phyloP scores from a whole-genome alignment of 345 rosid genomes.

The Toxicodendron radicans region DNA sequence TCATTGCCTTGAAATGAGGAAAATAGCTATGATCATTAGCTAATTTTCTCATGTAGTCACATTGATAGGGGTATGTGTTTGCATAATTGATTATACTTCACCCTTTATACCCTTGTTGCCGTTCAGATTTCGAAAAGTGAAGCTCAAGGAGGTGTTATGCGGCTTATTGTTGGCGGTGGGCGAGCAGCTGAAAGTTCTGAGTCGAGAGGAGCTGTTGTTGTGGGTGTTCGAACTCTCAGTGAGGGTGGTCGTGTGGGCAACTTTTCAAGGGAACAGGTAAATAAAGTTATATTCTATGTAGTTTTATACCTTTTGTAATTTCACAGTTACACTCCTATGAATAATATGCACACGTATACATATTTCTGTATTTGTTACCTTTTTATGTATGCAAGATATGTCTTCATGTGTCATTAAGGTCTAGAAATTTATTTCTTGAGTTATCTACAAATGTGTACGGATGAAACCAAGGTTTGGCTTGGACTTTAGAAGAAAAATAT shows the following conservation, averaged over 20 bases:
- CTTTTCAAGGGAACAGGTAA: slow-evolving; percentile 97
- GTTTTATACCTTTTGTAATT: no score
- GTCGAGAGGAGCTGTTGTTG: slow-evolving; percentile 90
- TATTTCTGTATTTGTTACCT: background rate
- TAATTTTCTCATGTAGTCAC: background rate
- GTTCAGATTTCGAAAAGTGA: slow-evolving; percentile 74
- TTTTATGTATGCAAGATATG: background rate
- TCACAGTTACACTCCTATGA: no score
- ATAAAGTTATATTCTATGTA: slow-evolving; percentile 14
- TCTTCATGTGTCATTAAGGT: background rate
- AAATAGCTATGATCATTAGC: background rate
- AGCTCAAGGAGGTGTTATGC: slow-evolving; percentile 94
- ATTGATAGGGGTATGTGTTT: slow-evolving; percentile 10
- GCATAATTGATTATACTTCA: slow-evolving; percentile 5
- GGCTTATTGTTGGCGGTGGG: slow-evolving; percentile 98
- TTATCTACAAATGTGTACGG: background rate
- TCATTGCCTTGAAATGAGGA: slow-evolving; percentile 6
- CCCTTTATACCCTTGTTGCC: slow-evolving; percentile 11
- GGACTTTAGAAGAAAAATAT: background rate
- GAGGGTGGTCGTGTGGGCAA: slow-evolving; percentile 99
- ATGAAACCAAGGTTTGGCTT: background rate
- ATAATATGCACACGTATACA: no score
- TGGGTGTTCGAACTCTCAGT: slow-evolving; percentile 96
- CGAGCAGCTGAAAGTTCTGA: slow-evolving; percentile 88
- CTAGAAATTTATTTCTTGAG: background rate